Evolutionary conservation across 371 early-diverging fungal species (phyloP).

Genomic region (Mortierella sp.): DNA sequence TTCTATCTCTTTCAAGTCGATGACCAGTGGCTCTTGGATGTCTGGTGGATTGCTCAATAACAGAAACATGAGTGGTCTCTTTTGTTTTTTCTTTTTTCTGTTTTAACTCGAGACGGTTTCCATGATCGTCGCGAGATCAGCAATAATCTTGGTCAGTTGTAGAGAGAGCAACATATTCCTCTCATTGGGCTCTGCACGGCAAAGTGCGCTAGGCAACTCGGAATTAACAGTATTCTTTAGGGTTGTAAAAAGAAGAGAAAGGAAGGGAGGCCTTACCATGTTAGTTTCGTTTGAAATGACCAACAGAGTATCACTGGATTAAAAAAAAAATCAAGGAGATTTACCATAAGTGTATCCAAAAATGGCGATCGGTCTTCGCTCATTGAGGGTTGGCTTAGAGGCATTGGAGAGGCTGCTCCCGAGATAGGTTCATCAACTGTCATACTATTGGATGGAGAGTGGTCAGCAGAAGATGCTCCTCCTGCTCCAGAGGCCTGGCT

Average conservation of each 20-base stretch:
- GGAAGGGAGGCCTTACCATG: background rate
- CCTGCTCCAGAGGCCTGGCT: background rate
- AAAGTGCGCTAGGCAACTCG: conserved; percentile 23
- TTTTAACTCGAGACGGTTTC: conserved; percentile 18
- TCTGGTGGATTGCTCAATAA: too few relatives aligned
- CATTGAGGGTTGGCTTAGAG: conserved; percentile 8
- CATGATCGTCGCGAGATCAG: conserved; percentile 21
- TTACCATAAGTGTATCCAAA: conserved; percentile 30
- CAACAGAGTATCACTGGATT: too few relatives aligned
- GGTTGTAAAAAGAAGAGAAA: background rate
- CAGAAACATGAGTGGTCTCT: too few relatives aligned
- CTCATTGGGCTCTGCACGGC: conserved; percentile 28
- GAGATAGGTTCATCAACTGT: conserved; percentile 6
- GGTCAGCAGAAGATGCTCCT: background rate
- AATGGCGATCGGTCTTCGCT: conserved; percentile 25
- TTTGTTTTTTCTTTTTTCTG: background rate
- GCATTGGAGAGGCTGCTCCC: conserved; percentile 9
- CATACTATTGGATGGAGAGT: background rate
- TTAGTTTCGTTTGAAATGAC: too few relatives aligned
- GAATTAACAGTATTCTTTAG: conserved; percentile 24
- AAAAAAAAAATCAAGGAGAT: too few relatives aligned
- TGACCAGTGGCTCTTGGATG: too few relatives aligned
- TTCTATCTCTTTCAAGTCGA: too few relatives aligned
- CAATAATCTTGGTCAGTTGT: conserved; percentile 21
- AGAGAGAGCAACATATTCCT: conserved; percentile 30